Percentiles rank a stretch among this genome's conserved stretches.
These are phyloP conservation scores for Pseudoneurospora amorphoporcata DNA, from an alignment of 495 filamentous ascomycete species.

Conservation along the genomic window DNA sequence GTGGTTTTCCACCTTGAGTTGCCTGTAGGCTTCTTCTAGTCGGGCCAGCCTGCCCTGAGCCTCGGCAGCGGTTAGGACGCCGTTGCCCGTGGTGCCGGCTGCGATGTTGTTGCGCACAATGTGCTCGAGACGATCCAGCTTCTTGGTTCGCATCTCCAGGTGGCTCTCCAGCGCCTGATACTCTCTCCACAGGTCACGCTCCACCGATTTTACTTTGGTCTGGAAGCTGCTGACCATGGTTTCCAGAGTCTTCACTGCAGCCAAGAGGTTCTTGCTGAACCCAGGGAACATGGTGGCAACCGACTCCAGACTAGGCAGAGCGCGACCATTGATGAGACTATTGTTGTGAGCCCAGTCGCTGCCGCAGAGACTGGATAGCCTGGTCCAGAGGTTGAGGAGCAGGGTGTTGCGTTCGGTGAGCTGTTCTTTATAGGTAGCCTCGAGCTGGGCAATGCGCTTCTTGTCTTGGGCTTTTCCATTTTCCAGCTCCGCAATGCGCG, in stretches of 20 bases:
- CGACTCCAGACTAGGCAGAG: slow-evolving; percentile 67
- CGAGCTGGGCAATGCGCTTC: slow-evolving; percentile 60
- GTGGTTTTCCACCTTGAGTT: slow-evolving; percentile 75
- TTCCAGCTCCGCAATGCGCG: slow-evolving; percentile 77
- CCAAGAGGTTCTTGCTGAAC: slow-evolving; percentile 79
- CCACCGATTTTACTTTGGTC: slow-evolving; percentile 66
- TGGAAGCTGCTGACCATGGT: slow-evolving; percentile 72
- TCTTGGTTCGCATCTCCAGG: slow-evolving; percentile 67
- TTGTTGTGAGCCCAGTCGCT: slow-evolving; percentile 87
- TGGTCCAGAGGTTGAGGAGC: slow-evolving; percentile 76
- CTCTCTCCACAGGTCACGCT: slow-evolving; percentile 80
- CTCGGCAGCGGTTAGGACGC: slow-evolving; percentile 23
- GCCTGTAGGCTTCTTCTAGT: slow-evolving; percentile 67
- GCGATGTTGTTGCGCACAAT: slow-evolving; percentile 49
- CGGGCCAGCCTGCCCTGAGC: slow-evolving; percentile 51
- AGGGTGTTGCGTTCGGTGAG: slow-evolving; percentile 82
- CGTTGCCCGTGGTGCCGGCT: slow-evolving; percentile 26
- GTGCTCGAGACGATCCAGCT: slow-evolving; percentile 78
- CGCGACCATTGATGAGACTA: slow-evolving; percentile 75
- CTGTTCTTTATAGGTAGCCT: slow-evolving; percentile 73
- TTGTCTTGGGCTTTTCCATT: slow-evolving; percentile 59
- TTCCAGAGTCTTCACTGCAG: slow-evolving; percentile 83
- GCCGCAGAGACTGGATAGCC: slow-evolving; percentile 76
- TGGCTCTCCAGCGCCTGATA: slow-evolving; percentile 79
- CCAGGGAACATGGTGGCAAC: slow-evolving; percentile 69